phyloP scores from a whole-genome alignment of 2,329 filamentous ascomycete species.

The Ceratocystis papillata region DNA sequence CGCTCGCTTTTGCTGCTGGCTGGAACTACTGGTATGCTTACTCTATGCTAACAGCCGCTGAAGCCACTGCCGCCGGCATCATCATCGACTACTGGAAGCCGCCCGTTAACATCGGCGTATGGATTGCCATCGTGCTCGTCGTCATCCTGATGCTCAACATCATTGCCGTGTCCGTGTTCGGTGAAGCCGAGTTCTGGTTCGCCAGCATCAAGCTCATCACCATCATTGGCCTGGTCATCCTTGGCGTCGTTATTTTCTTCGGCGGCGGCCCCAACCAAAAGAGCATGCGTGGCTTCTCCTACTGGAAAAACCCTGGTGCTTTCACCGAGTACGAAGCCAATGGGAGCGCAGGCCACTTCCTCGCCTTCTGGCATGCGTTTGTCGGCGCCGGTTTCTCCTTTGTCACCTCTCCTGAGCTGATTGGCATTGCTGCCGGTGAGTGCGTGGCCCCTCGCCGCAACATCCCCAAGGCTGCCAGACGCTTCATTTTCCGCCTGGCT shows the following conservation, averaged over 20 bases:
- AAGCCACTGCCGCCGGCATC: conserved; percentile 47
- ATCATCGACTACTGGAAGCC: conserved; percentile 51
- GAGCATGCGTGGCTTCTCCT: conserved; percentile 37
- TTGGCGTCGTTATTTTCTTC: conserved; percentile 46
- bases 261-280: conserved; percentile 44
- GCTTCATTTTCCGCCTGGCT: conserved; percentile 51
- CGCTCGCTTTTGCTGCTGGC: conserved; percentile 45
- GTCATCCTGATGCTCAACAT: conserved; percentile 47
- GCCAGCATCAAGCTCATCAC: conserved; percentile 50
- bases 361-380: conserved; percentile 48
- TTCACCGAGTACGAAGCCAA: conserved; percentile 40
- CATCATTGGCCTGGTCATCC: conserved; percentile 47
- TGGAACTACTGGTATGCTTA: conserved; percentile 57
- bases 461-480: conserved; percentile 53
- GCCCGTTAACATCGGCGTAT: conserved; percentile 43
- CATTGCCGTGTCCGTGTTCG: conserved; percentile 46
- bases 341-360: conserved; percentile 43
- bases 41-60: conserved; percentile 46
- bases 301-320: conserved; percentile 35
- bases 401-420: conserved; percentile 52
- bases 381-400: conserved; percentile 51
- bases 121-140: conserved; percentile 48
- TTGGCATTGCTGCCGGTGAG: conserved; percentile 54
- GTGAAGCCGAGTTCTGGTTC: conserved; percentile 53
- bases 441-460: conserved; percentile 53